Base-by-base conservation (phyloP, 108 stramenopile genomes). In the Skeletonema potamos region DNA sequence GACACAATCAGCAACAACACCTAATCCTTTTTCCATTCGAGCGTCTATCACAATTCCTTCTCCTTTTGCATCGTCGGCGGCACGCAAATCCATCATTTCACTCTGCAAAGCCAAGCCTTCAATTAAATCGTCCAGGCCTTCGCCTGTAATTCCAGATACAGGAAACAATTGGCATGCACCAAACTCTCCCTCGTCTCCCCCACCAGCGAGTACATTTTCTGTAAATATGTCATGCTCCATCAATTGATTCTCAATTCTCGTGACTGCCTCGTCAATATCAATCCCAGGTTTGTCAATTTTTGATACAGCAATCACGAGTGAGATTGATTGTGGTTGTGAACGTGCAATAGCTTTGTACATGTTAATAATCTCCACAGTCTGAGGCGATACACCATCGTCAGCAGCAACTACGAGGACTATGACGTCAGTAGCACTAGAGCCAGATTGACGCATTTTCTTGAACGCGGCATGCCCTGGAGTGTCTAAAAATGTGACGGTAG, bases 391-490 rank as follows among this genome's bases (percentile, higher is more conserved):
- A 41, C 99, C 99, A 72, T 99, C 99, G 67, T 97, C 97, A 7
- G 95, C 97, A 7, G 98, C 97, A 4, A 99, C 84, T 0, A 99
- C 99, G 29, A 99, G 81, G 6, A 98, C 89, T 32, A 97, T 96
- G 3, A 98, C 85, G 82, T 99, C 99, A 17, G 98, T 96, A 20
- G 92, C 95, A 68, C 84, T 84, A 8, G 96, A 90, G 43, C 97
- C 97, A 0, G 95, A 91, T 51, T 89, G 82, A 7, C 98, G 81
- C 98, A 99, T 99, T 39, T 86, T 77, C 37, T 79, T 77, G 76
- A 99, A 99, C 3, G 98, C 97, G 6, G 95, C 96, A 75, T 98
- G 99, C 8, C 97, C 99, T 0, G 98, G 99, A 8, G 99, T 99
- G 78, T 99, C 99, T 41, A 99, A 73, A 75, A 99, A 97, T 6